Base-by-base conservation (phyloP, 192 early-diverging fungal genomes). In the Podila epigama region DNA sequence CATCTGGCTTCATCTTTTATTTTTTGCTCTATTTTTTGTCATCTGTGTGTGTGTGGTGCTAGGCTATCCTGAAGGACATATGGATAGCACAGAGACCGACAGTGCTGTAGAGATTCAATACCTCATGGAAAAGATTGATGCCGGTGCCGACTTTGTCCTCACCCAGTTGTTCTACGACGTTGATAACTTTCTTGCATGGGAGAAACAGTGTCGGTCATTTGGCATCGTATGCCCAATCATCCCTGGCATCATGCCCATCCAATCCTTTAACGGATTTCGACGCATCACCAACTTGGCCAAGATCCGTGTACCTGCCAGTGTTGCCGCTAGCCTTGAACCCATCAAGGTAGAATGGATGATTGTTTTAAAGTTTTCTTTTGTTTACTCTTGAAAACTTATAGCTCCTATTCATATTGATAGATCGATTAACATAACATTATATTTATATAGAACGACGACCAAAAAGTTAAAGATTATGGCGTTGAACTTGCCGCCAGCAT, bases 201-300 rank as follows among this genome's bases (percentile, higher is more conserved):
- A 86, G 29, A 82, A 84, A 42, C 53, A 87, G n/a, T 89, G 89
- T 71, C 86, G 91, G 22, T 7, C 55, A 2, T 27, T 56, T 48
- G 83, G 86, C 9, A 87, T 87, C 50, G 35, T 63, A 20, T 81
- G 91, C 27, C 86, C 86, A 29, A 87, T 95, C 71, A 83, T 95
- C 32, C 93, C 94, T n/a, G 94, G 94, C 27, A 88, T 95, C 42
- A 94, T 95, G 92, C 92, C 92, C 41, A 94, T 95, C 58, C 94
- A 94, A 61, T 88, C 81, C 44, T 93, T 88, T 58, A 89, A 86
- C 29, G 90, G 89, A 36, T 95, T 95, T 82, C 84, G 92, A 48
- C 77, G 93, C 58, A 94, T 95, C 85, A 93, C 90, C 25, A 86
- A 87, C 20, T 81, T 94, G 18, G 89, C 87, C 63, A 91, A 93